Evolutionary conservation across 2,329 filamentous ascomycete species (phyloP), one percentile per base, ranked within the genome.

Genomic region (Claviceps maximensis): DNA sequence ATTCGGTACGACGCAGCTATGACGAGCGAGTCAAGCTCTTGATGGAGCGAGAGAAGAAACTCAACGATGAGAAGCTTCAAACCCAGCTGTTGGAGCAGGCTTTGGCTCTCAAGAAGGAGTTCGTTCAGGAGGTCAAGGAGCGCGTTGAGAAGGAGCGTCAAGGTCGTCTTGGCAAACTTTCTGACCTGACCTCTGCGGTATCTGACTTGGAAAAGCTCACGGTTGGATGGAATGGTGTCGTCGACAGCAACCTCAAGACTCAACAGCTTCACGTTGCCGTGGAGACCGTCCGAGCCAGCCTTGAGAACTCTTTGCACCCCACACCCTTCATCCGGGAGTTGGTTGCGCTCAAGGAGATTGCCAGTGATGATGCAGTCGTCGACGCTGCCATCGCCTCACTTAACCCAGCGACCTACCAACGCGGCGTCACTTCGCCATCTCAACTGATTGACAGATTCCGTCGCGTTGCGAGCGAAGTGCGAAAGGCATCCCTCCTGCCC

Each of bases 241-340:
- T 98, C 23, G 89, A 97, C 66, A 77, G 80, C 55, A 97, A 93
- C 71, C 80, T 97, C 57, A 86, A 87, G 69, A 96, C 93, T 0
- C 93, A 98, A 70, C 90, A 97, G 71, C 83, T 98, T 29, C 89
- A 96, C 65, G 89, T 98, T 38, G 93, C 93, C 21, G 86, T 97
- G 31, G 93, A 98, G 66, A 89, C 91, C 41, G 89, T 97, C 50
- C 86, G 88, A 59, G 83, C 87, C 54, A 88, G 85, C 50, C 79
- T 97, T 23, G 84, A 89, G 64, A 84, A 85, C 58, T 78, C 84
- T 13, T 61, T 64, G 13, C 78, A 83, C 61, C 87, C 91, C 21
- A 79, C 82, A 44, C 93, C 93, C 4, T 98, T 98, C 67, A 80
- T 95, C 63, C 83, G 84, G 57, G 93, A 98, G 73, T 82, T 98